These are phyloP conservation scores for Geranomyces variabilis DNA, from an alignment of 192 early-diverging fungal genomes.

Conservation along the genomic window DNA sequence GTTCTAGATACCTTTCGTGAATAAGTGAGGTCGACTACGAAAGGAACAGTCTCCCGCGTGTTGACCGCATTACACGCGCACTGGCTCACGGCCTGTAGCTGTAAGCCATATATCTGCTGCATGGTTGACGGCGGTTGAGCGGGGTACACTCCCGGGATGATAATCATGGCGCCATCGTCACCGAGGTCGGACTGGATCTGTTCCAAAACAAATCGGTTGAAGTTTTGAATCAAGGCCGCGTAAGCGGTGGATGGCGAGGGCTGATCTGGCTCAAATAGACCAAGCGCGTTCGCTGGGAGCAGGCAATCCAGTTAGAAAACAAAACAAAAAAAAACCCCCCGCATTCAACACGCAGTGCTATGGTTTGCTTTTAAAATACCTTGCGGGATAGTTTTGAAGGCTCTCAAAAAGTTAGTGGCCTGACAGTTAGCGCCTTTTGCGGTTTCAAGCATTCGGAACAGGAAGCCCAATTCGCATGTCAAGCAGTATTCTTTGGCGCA, in stretches of 20 bases:
- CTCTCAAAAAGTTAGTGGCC: conserved; percentile 87
- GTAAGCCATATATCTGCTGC: conserved; percentile 70
- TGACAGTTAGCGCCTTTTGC: conserved; percentile 94
- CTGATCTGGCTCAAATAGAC: conserved; percentile 85
- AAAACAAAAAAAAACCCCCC: background rate
- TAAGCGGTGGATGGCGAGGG: conserved; percentile 63
- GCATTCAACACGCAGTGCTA: background rate
- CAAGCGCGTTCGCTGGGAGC: conserved; percentile 72
- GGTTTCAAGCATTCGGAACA: conserved; percentile 90
- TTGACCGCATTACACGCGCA: conserved; percentile 74
- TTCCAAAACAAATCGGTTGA: conserved; percentile 89
- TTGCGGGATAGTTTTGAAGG: conserved; percentile 81
- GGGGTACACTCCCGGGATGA: conserved; percentile 22
- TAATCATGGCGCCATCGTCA: conserved; percentile 32
- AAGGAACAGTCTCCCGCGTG: conserved; percentile 69
- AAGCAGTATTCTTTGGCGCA: conserved; percentile 82
- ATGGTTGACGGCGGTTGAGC: conserved; percentile 21
- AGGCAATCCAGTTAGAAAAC: too few relatives aligned
- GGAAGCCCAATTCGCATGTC: conserved; percentile 88
- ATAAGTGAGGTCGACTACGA: conserved; percentile 84
- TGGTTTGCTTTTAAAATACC: conserved; percentile 44
- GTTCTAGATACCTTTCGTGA: conserved; percentile 55
- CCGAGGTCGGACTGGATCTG: conserved; percentile 79
- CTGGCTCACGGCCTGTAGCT: conserved; percentile 56
- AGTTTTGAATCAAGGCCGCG: conserved; percentile 80